These are phyloP conservation scores for Triangularia setosa DNA, from an alignment of 2,329 filamentous ascomycete genomes.

Conservation along the genomic window DNA sequence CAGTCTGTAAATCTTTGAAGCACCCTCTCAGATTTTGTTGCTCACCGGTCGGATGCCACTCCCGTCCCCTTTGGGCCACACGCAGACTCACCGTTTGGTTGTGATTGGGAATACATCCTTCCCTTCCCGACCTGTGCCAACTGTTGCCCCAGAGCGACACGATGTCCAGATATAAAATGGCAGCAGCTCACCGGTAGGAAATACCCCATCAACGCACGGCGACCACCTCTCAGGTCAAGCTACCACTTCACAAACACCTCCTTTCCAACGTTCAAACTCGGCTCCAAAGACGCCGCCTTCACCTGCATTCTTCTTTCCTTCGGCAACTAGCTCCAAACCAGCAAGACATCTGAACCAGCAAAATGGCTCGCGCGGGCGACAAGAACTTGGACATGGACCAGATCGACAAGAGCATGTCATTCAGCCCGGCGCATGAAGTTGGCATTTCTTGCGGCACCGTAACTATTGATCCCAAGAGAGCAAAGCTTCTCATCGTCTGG, in stretches of 20 bases:
- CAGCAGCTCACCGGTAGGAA: neutral
- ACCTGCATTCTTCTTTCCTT: neutral
- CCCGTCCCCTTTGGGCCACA: neutral
- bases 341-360: neutral
- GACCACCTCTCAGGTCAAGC: neutral
- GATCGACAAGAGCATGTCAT: constrained; percentile 33
- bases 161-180: neutral
- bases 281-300: neutral
- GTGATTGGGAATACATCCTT: neutral
- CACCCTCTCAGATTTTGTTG: neutral
- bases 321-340: neutral
- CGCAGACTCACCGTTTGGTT: neutral
- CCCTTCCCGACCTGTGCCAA: neutral
- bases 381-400: neutral
- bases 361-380: neutral
- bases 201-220: neutral
- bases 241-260: neutral
- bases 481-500: constrained; percentile 40
- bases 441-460: constrained; percentile 47
- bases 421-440: constrained; percentile 39
- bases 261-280: neutral
- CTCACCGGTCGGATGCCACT: constrained; percentile 3
- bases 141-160: neutral
- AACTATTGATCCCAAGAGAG: constrained; percentile 36
- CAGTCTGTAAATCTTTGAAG: neutral